A percentile compares a stretch with the other conserved stretches of the same genome.
Conservation (phyloP, 108 stramenopile species). For the Licmophora abbreviata region DNA sequence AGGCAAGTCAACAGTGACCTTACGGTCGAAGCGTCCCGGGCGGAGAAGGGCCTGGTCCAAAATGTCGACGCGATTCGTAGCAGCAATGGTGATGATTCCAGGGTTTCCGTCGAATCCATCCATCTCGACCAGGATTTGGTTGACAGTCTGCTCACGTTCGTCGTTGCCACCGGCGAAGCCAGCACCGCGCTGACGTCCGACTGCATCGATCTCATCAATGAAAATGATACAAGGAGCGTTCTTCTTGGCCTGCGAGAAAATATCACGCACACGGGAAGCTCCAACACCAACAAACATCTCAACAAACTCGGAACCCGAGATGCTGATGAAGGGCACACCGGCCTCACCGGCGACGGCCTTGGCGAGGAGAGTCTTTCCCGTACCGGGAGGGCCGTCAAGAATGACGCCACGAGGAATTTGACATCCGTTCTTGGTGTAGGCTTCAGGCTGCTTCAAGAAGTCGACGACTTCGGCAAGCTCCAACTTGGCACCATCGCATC, state of each 20-base stretch:
- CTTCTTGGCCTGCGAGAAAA: slow-evolving; percentile 92
- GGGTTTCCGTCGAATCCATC: slow-evolving; percentile 95
- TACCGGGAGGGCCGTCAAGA: slow-evolving; percentile 79
- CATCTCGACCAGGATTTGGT: slow-evolving; percentile 98
- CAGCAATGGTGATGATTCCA: slow-evolving; percentile 95
- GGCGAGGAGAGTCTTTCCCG: slow-evolving; percentile 90
- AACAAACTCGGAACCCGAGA: slow-evolving; percentile 94
- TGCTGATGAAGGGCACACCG: slow-evolving; percentile 92
- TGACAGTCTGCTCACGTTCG: slow-evolving; percentile 95
- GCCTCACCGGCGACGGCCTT: slow-evolving; percentile 97
- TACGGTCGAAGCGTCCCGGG: slow-evolving; percentile 97
- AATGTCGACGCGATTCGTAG: slow-evolving; percentile 95
- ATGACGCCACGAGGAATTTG: slow-evolving; percentile 75
- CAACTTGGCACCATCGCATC: slow-evolving; percentile 92
- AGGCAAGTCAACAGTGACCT: slow-evolving; percentile 92
- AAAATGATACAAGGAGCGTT: slow-evolving; percentile 96
- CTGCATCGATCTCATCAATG: slow-evolving; percentile 97
- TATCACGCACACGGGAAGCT: slow-evolving; percentile 91
- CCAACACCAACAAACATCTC: slow-evolving; percentile 99
- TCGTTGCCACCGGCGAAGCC: slow-evolving; percentile 94
- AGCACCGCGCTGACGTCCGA: slow-evolving; percentile 87
- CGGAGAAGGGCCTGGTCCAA: slow-evolving; percentile 92
- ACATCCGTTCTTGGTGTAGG: slow-evolving; percentile 83
- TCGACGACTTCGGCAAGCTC: slow-evolving; percentile 96
- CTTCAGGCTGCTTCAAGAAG: slow-evolving; percentile 90